Evolutionary conservation across 2,329 filamentous ascomycete species (phyloP).

Genomic region (Gaeumannomyces tritici): DNA sequence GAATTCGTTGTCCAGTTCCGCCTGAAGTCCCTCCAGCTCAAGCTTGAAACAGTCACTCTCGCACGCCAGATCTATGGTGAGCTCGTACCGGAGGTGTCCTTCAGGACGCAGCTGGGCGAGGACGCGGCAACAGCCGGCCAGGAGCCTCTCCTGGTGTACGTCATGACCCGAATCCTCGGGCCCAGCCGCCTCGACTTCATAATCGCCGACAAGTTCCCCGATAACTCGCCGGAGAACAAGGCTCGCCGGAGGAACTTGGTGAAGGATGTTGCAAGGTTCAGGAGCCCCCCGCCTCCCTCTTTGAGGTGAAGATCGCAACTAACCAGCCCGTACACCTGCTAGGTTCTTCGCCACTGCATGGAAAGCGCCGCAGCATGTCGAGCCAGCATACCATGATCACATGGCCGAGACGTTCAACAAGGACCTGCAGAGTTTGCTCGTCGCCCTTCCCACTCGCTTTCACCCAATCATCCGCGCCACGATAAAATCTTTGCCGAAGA

Average conservation of each 20-base stretch:
- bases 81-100: not conserved
- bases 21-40: not conserved
- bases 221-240: not conserved
- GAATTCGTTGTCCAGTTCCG: not conserved
- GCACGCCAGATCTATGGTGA: not conserved
- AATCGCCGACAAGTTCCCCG: not conserved
- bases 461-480: not conserved
- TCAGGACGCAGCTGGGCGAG: not conserved
- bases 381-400: not conserved
- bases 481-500: not conserved
- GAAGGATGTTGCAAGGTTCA: not conserved
- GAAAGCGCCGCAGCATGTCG: not conserved
- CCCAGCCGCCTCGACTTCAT: not conserved
- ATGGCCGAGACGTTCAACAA: not conserved
- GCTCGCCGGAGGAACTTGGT: not conserved
- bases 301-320: too few relatives aligned
- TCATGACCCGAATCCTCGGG: not conserved
- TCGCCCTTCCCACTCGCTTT: not conserved
- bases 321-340: too few relatives aligned
- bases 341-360: not conserved
- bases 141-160: not conserved
- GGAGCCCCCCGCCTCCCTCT: too few relatives aligned
- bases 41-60: not conserved
- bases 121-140: not conserved
- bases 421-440: not conserved